Evolutionary conservation across 2,329 filamentous ascomycete genomes (phyloP), one percentile per base, ranked within the genome.

Genomic region (Aspergillus texensis): DNA sequence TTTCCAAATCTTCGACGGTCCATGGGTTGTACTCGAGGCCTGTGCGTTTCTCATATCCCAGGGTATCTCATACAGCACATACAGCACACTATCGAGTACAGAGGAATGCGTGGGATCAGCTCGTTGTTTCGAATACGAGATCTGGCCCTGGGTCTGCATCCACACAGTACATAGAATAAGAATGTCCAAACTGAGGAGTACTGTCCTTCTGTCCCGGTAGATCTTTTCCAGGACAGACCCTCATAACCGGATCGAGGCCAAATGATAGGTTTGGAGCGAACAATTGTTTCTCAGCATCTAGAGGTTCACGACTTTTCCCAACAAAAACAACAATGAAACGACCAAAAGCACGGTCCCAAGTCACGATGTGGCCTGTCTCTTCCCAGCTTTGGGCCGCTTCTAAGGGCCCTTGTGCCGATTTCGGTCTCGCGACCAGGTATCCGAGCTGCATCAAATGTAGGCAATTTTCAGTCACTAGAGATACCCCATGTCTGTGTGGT

Each of bases 401-500:
- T 34, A 11, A 34, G 11, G 2, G 4, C 10, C 32, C 32, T 57
- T 43, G 59, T 8, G 64, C 24, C 16, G 54, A 46, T 21, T 59
- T 65, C 19, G 57, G 55, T 41, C 71, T 71, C 65, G 67, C 67
- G n/a, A 70, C 69, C 32, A 80, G 62, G 62, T 70, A 74, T 3
- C 78, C 78, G 28, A 79, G 70, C 63, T 79, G 77, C 65, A 80
- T 73, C 36, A 79, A 55, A 61, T 77, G 72, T 50, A 77, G 65
- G 39, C 65, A 65, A 24, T 65, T 66, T 11, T 70, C 67, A 53
- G 63, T 55, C 50, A 58, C 60, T 30, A 67, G 61, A 36, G 71
- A 69, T 8, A 63, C 59, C 21, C 72, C 71, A 46, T 72, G 62
- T 32, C 65, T 61, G 39, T 67, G 63, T 45, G 66, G 65, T 43